Conservation (phyloP, 1,284 basidiomycete species). For the Vanrija pseudolonga region DNA sequence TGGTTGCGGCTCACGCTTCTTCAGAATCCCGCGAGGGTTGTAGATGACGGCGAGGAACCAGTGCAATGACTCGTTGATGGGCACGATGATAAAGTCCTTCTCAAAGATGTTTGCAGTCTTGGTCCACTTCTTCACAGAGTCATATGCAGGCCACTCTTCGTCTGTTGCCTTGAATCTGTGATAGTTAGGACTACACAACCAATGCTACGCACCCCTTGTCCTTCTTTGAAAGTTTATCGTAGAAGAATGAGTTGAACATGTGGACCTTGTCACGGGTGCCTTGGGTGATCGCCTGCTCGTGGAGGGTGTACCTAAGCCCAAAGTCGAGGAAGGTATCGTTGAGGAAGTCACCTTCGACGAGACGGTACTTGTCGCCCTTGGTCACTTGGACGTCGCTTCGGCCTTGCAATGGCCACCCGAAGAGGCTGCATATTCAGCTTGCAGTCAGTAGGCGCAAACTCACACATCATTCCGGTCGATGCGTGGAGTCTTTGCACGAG, state of each 20-base stretch:
- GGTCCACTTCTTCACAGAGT: conserved; percentile 91
- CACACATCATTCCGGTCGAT: conserved; percentile 27
- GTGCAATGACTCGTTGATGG: conserved; percentile 96
- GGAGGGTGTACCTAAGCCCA: conserved; percentile 63
- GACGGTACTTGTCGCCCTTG: conserved; percentile 67
- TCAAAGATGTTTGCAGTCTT: conserved; percentile 73
- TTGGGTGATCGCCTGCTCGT: neutral
- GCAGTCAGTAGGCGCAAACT: neutral
- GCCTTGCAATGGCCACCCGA: conserved; percentile 67
- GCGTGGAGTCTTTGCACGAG: conserved; percentile 3
- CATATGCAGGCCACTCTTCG: conserved; percentile 59
- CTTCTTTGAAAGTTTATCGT: conserved; percentile 73
- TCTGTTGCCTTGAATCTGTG: conserved; percentile 13
- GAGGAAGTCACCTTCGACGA: conserved; percentile 74
- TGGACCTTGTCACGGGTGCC: conserved; percentile 48
- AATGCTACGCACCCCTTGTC: conserved; percentile 60
- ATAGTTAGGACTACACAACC: conserved; percentile 1
- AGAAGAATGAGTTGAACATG: conserved; percentile 97
- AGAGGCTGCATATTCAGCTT: conserved; percentile 54
- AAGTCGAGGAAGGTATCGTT: conserved; percentile 97
- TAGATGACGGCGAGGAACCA: conserved; percentile 97
- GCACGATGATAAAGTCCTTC: conserved; percentile 89
- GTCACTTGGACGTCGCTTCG: conserved; percentile 73
- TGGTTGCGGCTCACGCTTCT: neutral
- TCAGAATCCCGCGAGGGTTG: conserved; percentile 61